Percentiles rank a stretch among this genome's conserved stretches.
phyloP scores from a whole-genome alignment of 257 asterid genomes.

The Asclepias syriaca region DNA sequence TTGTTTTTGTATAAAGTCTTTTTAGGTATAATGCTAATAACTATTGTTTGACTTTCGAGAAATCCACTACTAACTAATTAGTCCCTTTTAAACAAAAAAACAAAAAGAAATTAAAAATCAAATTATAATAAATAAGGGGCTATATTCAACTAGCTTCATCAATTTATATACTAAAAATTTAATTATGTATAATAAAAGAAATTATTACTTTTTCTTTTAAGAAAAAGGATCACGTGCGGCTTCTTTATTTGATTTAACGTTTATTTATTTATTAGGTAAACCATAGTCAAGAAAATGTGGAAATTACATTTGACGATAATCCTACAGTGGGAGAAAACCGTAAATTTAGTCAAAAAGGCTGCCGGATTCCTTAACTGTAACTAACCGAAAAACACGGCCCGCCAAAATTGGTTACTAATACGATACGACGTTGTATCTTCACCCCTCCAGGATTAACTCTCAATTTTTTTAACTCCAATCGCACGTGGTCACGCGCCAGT shows the following conservation, averaged over 20 bases:
- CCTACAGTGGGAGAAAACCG: slow-evolving; percentile 27
- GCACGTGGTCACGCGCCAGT: slow-evolving; percentile 40
- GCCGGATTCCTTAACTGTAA: slow-evolving; percentile 11
- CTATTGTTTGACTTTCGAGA: background rate
- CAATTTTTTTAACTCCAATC: slow-evolving; percentile 16
- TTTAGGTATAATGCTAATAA: background rate
- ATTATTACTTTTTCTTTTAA: too few species aligned
- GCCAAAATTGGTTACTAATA: slow-evolving; percentile 15
- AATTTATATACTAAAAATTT: background rate
- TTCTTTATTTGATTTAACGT: slow-evolving; percentile 15
- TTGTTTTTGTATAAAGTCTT: background rate
- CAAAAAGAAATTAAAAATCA: too few species aligned
- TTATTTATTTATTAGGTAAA: slow-evolving; percentile 9
- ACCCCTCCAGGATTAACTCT: background rate
- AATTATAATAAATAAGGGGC: too few species aligned
- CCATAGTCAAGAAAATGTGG: slow-evolving; percentile 22
- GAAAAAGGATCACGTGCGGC: slow-evolving; percentile 28
- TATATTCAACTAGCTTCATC: background rate
- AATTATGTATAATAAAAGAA: background rate
- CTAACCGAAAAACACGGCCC: slow-evolving; percentile 33
- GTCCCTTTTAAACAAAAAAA: too few species aligned
- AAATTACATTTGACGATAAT: slow-evolving; percentile 26
- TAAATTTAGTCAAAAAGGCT: slow-evolving; percentile 11
- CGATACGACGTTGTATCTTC: background rate
- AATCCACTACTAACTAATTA: background rate